These are phyloP conservation scores for Wickerhamiella allomyrinae DNA, from an alignment of 805 yeast species.

Conservation along the genomic window DNA sequence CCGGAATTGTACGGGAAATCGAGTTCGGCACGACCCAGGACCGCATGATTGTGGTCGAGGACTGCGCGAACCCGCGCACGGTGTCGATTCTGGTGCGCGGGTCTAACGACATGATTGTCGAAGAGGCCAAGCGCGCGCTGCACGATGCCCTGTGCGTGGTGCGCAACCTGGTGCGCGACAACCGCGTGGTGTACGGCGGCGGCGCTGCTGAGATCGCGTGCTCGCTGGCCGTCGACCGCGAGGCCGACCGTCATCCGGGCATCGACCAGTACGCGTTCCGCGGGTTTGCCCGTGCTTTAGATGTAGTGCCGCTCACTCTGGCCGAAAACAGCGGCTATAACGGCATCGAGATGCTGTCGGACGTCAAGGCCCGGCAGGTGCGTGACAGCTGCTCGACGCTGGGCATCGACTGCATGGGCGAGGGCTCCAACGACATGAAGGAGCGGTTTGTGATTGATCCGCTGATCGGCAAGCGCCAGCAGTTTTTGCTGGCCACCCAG, in stretches of 20 bases:
- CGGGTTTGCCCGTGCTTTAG: conserved; percentile 84
- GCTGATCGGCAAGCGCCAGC: conserved; percentile 93
- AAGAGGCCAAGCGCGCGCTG: conserved; percentile 89
- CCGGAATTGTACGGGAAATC: conserved; percentile 72
- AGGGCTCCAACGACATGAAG: conserved; percentile 82
- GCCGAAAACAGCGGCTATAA: conserved; percentile 96
- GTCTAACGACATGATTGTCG: conserved; percentile 93
- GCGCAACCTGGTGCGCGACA: conserved; percentile 82
- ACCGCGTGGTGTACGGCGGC: conserved; percentile 96
- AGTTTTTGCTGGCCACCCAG: conserved; percentile 88
- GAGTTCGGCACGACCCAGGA: conserved; percentile 95
- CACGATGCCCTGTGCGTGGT: conserved; percentile 97
- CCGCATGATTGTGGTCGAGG: conserved; percentile 88
- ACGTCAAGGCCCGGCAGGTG: conserved; percentile 72
- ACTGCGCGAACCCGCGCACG: conserved; percentile 71
- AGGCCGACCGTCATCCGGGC: conserved; percentile 85
- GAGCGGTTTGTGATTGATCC: conserved; percentile 93
- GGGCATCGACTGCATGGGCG: conserved; percentile 91
- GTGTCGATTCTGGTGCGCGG: conserved; percentile 92
- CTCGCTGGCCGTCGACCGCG: conserved; percentile 79
- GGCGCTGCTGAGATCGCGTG: conserved; percentile 96
- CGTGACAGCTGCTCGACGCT: conserved; percentile 52
- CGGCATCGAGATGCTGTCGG: conserved; percentile 80
- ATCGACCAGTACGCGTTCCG: conserved; percentile 97
- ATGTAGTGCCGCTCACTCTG: conserved; percentile 80